A percentile compares a stretch with the other conserved stretches of the same genome.
phyloP scores from a whole-genome alignment of 2,329 filamentous ascomycete genomes.

The Neofusicoccum ribis region DNA sequence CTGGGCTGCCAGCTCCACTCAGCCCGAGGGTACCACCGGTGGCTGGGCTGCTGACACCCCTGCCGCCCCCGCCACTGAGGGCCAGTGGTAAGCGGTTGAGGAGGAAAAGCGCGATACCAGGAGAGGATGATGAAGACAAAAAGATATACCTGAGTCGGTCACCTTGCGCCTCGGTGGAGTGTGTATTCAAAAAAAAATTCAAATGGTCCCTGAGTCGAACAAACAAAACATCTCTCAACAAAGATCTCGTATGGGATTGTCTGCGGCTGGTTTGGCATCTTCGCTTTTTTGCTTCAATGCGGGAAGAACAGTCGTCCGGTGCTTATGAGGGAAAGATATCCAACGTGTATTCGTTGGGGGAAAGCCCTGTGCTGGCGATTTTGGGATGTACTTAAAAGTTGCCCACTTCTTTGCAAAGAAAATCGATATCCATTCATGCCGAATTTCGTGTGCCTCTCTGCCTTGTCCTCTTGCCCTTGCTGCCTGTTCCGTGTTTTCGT shows the following conservation, averaged over 20 bases:
- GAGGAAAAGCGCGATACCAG: conserved; percentile 18
- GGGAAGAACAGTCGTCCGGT: conserved; percentile 49
- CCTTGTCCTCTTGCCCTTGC: not conserved
- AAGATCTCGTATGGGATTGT: not conserved
- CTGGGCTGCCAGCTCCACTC: conserved; percentile 63
- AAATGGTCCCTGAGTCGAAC: conserved; percentile 19
- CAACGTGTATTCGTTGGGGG: conserved; percentile 64
- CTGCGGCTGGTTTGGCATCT: conserved; percentile 8
- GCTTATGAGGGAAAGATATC: conserved; percentile 99
- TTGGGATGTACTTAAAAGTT: conserved; percentile 88
- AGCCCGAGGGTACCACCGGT: conserved; percentile 50
- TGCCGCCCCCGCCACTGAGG: conserved; percentile 31
- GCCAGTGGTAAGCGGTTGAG: conserved; percentile 46
- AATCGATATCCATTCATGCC: conserved; percentile 16
- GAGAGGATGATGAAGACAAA: conserved; percentile 11
- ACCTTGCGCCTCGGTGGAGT: conserved; percentile 18
- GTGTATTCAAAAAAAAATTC: conserved; percentile 20
- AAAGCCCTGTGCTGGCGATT: conserved; percentile 92
- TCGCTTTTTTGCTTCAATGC: conserved; percentile 1
- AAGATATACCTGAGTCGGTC: conserved; percentile 14
- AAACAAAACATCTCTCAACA: not conserved
- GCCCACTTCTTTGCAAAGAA: conserved; percentile 50
- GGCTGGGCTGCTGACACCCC: conserved; percentile 51
- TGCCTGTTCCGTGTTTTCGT: not conserved
- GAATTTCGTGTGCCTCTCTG: not conserved